Base-by-base conservation (phyloP, 2,329 filamentous ascomycete genomes). In the Penicillium hordei region DNA sequence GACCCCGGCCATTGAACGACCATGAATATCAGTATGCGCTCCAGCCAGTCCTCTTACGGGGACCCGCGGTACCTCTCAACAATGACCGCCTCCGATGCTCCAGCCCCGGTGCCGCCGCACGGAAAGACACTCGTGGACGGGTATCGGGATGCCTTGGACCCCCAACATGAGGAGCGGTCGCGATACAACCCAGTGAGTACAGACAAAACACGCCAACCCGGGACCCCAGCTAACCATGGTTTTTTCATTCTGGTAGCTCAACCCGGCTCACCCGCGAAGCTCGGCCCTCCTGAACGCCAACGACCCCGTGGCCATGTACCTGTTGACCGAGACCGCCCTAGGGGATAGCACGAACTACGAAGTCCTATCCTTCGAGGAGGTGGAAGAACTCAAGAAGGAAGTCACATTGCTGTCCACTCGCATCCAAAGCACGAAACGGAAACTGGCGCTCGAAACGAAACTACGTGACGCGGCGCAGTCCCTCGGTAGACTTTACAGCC, bases 301-400 rank as follows among this genome's bases (percentile, higher is more conserved):
- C 63, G 85, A 88, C 67, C 82, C 82, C 0, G 82, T 99, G 44
- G 89, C 92, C 67, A 87, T 96, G 72, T 95, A 97, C 73, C 80
- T 99, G 46, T 83, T 99, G 58, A 93, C 94, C 60, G 93, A 97
- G 78, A 97, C 91, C 21, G 94, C 94, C 21, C 85, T 99, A 59
- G 85, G 88, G 59, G 94, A 99, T 76, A 95, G 92, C 78, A 89
- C 87, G 70, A 80, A 87, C 66, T 99, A 88, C 73, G 88, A 93
- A 70, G 87, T 99, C 25, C 74, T 99, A 60, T 91, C 93, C 0
- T 90, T 93, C 65, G 92, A 96, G 72, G 93, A 97, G 76, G 89
- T 97, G 31, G 94, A 97, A 64, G 83, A 86, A 46, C 78, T 97
- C 68, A 99, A 97, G 81, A 96, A 92, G 73, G 91, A 96, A 78